Conservation (phyloP, 1,284 basidiomycete genomes). For the Ustilago vetiveriae region DNA sequence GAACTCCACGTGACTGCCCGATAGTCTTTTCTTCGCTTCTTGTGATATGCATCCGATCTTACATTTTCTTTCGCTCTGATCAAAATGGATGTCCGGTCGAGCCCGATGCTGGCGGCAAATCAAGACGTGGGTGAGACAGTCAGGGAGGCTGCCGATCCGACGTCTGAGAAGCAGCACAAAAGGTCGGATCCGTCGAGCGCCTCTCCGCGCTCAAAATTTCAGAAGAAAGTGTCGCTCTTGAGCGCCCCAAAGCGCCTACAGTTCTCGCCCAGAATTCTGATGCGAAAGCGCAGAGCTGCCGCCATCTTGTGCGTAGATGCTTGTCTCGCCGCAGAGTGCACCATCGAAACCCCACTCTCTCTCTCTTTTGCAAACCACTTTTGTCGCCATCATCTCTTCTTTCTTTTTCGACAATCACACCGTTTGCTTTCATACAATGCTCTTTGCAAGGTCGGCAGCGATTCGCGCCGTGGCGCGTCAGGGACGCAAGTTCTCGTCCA, state of each 20-base stretch:
- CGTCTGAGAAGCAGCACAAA: neutral
- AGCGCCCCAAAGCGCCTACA: too few relatives aligned
- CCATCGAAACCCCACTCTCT: neutral
- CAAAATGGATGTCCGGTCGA: neutral
- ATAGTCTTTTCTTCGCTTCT: too few relatives aligned
- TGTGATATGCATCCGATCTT: too few relatives aligned
- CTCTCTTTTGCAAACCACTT: neutral
- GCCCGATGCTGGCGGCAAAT: neutral
- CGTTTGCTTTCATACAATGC: conserved; percentile 19
- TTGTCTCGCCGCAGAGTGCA: too few relatives aligned
- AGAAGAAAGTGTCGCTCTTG: conserved; percentile 12
- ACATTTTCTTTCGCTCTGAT: too few relatives aligned
- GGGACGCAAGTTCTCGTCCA: conserved; percentile 25
- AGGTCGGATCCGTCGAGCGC: conserved; percentile 22
- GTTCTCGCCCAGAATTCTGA: too few relatives aligned
- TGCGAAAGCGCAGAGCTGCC: too few relatives aligned
- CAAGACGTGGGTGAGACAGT: neutral
- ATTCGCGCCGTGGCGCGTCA: conserved; percentile 24
- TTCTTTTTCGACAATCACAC: too few relatives aligned
- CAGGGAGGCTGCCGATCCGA: neutral
- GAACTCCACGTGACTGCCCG: neutral
- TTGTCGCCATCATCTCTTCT: conserved; percentile 1
- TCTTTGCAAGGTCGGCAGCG: conserved; percentile 37
- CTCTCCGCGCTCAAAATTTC: neutral
- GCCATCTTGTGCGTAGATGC: too few relatives aligned